phyloP scores from a whole-genome alignment of 495 filamentous ascomycete species.

The Talaromyces stipitatus region DNA sequence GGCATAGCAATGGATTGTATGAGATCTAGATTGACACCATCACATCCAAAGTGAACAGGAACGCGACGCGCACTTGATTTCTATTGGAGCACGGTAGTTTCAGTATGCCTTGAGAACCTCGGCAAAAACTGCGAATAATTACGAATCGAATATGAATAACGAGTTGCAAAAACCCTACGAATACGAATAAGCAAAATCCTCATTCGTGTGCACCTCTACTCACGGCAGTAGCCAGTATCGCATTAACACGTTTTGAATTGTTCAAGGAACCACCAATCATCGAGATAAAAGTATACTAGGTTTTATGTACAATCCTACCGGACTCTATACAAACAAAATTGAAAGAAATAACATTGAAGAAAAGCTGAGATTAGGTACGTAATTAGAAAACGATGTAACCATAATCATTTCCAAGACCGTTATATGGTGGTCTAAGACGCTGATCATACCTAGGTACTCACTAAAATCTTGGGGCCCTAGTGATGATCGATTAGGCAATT shows the following conservation, averaged over 20 bases:
- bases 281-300: no score
- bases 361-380: no score
- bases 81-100: no score
- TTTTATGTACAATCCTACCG: neutral
- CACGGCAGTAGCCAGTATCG: neutral
- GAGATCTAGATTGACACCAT: no score
- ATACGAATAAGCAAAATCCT: no score
- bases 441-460: neutral
- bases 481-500: neutral
- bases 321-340: neutral
- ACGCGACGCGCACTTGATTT: no score
- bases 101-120: no score
- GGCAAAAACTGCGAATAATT: no score
- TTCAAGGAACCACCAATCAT: neutral
- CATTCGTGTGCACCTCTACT: no score
- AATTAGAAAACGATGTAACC: neutral
- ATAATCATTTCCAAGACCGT: neutral
- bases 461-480: neutral
- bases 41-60: neutral
- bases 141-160: no score
- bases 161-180: no score
- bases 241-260: neutral
- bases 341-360: neutral
- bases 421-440: neutral
- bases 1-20: no score